Evolutionary conservation across 2,329 filamentous ascomycete species (phyloP), one percentile per base, ranked within the genome.

Genomic region (Calonectria fujianensis): DNA sequence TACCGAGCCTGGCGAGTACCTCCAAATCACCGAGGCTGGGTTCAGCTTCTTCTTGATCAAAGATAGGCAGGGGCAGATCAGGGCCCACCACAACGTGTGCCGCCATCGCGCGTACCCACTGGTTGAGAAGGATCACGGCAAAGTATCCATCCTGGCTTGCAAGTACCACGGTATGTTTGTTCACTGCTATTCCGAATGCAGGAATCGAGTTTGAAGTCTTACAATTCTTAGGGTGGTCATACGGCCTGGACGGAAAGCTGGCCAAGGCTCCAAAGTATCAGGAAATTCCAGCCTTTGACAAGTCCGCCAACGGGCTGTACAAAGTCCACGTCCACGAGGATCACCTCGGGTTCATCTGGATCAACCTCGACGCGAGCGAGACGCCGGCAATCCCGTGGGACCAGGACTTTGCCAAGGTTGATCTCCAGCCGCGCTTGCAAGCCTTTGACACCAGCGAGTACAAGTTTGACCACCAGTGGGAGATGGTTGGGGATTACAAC

Each of bases 381-480:
- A 41, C 20, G 35, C 89, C 84, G 0, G 87, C 89, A 70, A 81
- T 88, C 4, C 72, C 84, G 0, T 91, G 89, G 90, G 82, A 85
- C 69, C 86, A 90, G 8, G 87, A 91, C 76, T 90, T 90, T 74
- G 81, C 81, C 1, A 84, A 82, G 3, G 84, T 88, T 24, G 88
- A 90, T 70, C 77, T 82, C 51, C 88, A 89, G 75, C 80, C 84
- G 18, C 83, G 87, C n/a, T 86, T 88, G 75, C 78, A 84, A 32
- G 78, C 84, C 35, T 88, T 87, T 80, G 83, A 89, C 76, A 89
- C 87, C 71, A 84, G 86, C 3, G 83, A 90, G 63, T 92, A 90
- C 80, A 79, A 83, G 20, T 91, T 91, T 75, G 89, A 91, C 76
- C 89, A 91, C 79, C 82, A 82, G n/a, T 91, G 89, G 88, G 86